Base-by-base conservation (phyloP, 352 stramenopile species). In the Globisporangium viniferum region DNA sequence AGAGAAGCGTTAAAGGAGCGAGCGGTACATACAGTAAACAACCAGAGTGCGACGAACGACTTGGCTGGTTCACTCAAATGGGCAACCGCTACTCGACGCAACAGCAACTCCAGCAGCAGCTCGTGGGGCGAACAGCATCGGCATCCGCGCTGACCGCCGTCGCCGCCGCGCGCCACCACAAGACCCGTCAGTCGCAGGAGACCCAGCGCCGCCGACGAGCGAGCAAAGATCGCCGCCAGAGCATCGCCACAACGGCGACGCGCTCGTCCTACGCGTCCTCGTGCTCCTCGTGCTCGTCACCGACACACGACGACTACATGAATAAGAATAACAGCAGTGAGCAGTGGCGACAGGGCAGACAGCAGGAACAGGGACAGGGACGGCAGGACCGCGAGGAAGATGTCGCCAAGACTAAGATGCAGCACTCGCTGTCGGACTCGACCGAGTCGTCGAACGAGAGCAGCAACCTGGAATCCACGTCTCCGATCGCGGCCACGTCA, bases 391-490 rank as follows among this genome's bases (percentile, higher is more conserved):
- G 62, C 22, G 66, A 66, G 22, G 51, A 54, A 35, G 61, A 62
- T 24, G n/a, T 14, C 12, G 18, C 53, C 29, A 51, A 14, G 20
- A 59, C 62, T 53, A 62, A 73, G 44, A 87, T 86, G 59, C 64
- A 66, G 53, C 76, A 88, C 66, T 79, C 79, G 67, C 68, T 88
- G n/a, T 91, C 82, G 1, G 77, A 86, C 41, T 82, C 78, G 59
- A 87, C 81, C 3, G 65, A 80, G 10, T 79, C 76, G 15, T 81
- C 64, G 29, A 64, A 59, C 55, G 56, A 60, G 8, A 67, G 64
- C 22, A 68, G 63, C 54, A 64, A 60, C 31, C 64, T 55, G 14
- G 64, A 69, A 24, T 61, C 55, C 46, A 46, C 41, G n/a, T 55
- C 51, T 20, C 54, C 35, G 27, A 65, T 35, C 5, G 22, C n/a